phyloP scores from a whole-genome alignment of 108 stramenopile species.

The Cyclostephanos invisitatus region DNA sequence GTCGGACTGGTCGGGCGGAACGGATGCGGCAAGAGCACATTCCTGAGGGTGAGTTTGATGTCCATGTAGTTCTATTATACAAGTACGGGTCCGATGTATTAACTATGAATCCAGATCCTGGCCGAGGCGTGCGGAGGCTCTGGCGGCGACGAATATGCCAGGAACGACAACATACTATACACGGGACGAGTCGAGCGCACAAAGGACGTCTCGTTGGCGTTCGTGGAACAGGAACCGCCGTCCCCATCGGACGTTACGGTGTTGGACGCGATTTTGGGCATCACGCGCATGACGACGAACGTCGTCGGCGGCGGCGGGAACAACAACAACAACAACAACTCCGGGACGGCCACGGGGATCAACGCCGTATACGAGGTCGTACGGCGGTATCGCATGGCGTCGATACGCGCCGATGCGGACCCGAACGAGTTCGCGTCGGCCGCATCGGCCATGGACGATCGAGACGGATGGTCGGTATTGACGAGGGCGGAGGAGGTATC shows the following conservation, averaged over 20 bases:
- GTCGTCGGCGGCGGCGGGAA: neutral
- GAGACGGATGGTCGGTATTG: conserved; percentile 71
- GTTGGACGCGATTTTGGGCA: conserved; percentile 72
- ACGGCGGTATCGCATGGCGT: conserved; percentile 61
- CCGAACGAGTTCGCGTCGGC: conserved; percentile 68
- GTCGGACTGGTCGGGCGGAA: conserved; percentile 76
- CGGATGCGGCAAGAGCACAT: conserved; percentile 73
- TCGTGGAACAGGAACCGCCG: conserved; percentile 84
- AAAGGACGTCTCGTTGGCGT: conserved; percentile 58
- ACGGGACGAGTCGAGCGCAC: conserved; percentile 57
- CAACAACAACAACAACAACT: neutral
- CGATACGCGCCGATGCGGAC: conserved; percentile 48
- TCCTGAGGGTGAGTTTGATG: conserved; percentile 38
- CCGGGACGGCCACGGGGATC: neutral
- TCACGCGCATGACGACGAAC: conserved; percentile 25
- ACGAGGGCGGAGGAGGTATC: conserved; percentile 84
- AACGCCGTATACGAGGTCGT: conserved; percentile 63
- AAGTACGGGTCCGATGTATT: no score
- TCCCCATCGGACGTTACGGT: conserved; percentile 65
- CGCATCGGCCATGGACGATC: conserved; percentile 69
- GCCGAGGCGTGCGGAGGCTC: conserved; percentile 50
- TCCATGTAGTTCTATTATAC: no score
- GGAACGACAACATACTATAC: conserved; percentile 49
- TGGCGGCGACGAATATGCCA: conserved; percentile 2
- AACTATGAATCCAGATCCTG: conserved; percentile 50